These are phyloP conservation scores for Colletotrichum acutatum DNA, from an alignment of 2,329 filamentous ascomycete species.

Conservation along the genomic window DNA sequence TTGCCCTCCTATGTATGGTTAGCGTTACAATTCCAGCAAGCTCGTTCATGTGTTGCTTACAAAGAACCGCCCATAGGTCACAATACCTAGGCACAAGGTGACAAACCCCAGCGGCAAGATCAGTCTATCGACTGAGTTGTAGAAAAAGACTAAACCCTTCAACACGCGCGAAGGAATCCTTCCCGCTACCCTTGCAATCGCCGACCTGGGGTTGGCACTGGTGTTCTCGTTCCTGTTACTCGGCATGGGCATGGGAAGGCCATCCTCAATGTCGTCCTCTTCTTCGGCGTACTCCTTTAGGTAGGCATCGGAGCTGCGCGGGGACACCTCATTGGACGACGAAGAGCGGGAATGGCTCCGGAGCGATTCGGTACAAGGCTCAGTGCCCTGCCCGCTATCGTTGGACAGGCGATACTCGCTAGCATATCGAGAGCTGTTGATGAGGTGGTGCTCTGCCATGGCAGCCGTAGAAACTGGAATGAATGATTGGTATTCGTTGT, in stretches of 20 bases:
- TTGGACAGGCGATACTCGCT: conserved; percentile 68
- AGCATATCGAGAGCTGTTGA: conserved; percentile 34
- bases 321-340: conserved; percentile 57
- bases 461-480: conserved; percentile 69
- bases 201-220: conserved; percentile 51
- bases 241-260: conserved; percentile 55
- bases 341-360: conserved; percentile 74
- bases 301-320: conserved; percentile 13
- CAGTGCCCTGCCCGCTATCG: conserved; percentile 81
- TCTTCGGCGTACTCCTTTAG: conserved; percentile 61
- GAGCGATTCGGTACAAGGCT: conserved; percentile 74
- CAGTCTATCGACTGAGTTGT: conserved; percentile 78
- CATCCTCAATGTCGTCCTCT: conserved; percentile 51
- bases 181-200: conserved; percentile 61
- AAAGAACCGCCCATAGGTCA: conserved; percentile 86
- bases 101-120: conserved; percentile 84
- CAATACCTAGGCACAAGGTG: conserved; percentile 75
- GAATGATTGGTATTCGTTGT: conserved; percentile 66
- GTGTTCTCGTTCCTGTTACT: conserved; percentile 50
- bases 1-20: conserved; percentile 65
- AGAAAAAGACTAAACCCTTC: conserved; percentile 67
- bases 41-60: conserved; percentile 61
- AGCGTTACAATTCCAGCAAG: neutral
- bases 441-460: conserved; percentile 62
- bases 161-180: conserved; percentile 68